These are phyloP conservation scores for Umbelopsis isabellina DNA, from an alignment of 192 early-diverging fungal species.

Conservation along the genomic window DNA sequence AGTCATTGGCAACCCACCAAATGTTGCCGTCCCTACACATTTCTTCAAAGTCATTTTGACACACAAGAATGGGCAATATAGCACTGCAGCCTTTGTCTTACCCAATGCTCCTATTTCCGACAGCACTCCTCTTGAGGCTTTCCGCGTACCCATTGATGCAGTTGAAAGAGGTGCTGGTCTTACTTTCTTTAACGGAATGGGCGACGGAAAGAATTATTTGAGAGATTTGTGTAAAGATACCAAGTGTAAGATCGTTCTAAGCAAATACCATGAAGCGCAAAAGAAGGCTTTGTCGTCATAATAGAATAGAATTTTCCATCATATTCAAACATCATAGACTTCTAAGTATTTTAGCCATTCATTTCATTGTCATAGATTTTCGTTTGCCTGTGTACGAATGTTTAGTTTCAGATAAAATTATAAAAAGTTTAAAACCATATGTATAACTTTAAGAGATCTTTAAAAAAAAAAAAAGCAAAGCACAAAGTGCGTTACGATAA, in stretches of 20 bases:
- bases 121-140: conserved; percentile 63
- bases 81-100: conserved; percentile 77
- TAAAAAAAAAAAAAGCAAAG: no score
- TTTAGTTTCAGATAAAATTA: no score
- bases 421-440: no score
- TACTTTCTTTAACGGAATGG: conserved; percentile 66
- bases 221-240: conserved; percentile 52
- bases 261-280: conserved; percentile 37
- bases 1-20: conserved; percentile 86
- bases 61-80: conserved; percentile 51
- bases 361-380: not conserved
- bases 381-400: no score
- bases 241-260: conserved; percentile 43
- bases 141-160: conserved; percentile 75
- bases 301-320: not conserved
- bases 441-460: no score
- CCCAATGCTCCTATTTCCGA: conserved; percentile 79
- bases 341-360: no score
- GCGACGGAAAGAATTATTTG: conserved; percentile 45
- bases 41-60: conserved; percentile 92
- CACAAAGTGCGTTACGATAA: no score
- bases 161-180: conserved; percentile 71
- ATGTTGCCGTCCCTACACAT: conserved; percentile 89
- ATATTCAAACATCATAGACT: no score
- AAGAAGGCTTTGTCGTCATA: conserved; percentile 24